phyloP scores from a whole-genome alignment of 108 stramenopile species.

The Nitzschia putrida region DNA sequence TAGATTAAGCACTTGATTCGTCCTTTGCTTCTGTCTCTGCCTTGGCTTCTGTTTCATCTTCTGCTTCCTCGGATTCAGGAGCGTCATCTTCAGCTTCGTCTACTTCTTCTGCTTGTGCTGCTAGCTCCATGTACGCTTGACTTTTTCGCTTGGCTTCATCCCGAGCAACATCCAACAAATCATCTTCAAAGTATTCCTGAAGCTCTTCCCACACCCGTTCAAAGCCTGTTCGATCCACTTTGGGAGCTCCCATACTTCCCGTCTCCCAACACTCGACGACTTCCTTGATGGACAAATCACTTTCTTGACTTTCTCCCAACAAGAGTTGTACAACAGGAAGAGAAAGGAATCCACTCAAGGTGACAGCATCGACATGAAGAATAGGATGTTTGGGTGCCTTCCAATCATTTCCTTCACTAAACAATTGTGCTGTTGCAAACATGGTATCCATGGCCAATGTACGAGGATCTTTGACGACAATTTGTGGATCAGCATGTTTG shows the following conservation, averaged over 20 bases:
- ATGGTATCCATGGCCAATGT: constrained; percentile 48
- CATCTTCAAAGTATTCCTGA: constrained; percentile 76
- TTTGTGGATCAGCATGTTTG: constrained; percentile 48
- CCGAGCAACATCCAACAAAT: constrained; percentile 68
- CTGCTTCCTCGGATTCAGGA: too few relatives aligned
- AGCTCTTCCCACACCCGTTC: constrained; percentile 79
- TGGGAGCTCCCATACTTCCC: constrained; percentile 58
- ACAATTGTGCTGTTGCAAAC: constrained; percentile 65
- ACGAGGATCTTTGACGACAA: not conserved
- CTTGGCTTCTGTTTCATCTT: too few relatives aligned
- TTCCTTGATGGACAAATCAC: constrained; percentile 54
- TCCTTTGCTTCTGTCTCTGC: too few relatives aligned
- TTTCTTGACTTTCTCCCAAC: constrained; percentile 51
- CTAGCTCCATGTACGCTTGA: too few relatives aligned
- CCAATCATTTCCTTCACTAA: constrained; percentile 43
- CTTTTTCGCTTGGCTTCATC: constrained; percentile 21
- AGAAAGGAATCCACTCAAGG: constrained; percentile 64
- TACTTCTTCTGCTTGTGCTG: too few relatives aligned
- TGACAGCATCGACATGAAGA: constrained; percentile 32
- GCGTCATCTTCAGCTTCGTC: too few relatives aligned
- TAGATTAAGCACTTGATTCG: too few relatives aligned
- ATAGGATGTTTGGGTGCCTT: too few relatives aligned
- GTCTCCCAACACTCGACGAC: constrained; percentile 71
- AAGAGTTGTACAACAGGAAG: constrained; percentile 60
- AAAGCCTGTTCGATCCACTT: constrained; percentile 67